A percentile compares a stretch with the other conserved stretches of the same genome.
Conservation (phyloP, 768 basidiomycete genomes). For the Gelatoporia subvermispora region DNA sequence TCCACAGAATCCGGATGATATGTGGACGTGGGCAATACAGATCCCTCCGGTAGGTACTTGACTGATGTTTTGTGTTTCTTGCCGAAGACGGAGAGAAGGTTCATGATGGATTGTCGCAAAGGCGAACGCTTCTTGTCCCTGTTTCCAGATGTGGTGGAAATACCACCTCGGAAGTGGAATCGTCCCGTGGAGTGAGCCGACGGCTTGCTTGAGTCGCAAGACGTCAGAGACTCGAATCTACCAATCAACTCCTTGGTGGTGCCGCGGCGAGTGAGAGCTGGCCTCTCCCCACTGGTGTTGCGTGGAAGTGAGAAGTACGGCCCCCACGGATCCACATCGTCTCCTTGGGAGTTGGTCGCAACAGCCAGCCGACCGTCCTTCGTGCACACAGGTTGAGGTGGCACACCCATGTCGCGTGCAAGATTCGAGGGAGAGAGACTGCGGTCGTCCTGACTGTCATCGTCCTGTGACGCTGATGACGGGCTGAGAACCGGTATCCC, state of each 20-base stretch:
- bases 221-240: conserved; percentile 44
- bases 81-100: conserved; percentile 58
- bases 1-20: background rate
- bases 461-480: background rate
- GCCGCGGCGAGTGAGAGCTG: conserved; percentile 11
- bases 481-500: too few relatives aligned
- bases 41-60: conserved; percentile 18
- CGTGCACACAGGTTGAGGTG: background rate
- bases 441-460: too few relatives aligned
- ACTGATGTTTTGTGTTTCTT: conserved; percentile 28
- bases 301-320: conserved; percentile 13
- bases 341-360: background rate
- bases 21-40: background rate
- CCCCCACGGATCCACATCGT: conserved; percentile 10
- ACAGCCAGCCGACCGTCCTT: background rate
- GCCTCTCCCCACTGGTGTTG: background rate
- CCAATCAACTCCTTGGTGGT: conserved; percentile 50
- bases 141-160: conserved; percentile 12
- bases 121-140: conserved; percentile 48
- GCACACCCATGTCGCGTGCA: too few relatives aligned
- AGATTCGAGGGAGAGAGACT: too few relatives aligned
- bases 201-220: background rate
- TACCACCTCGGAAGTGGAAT: background rate
- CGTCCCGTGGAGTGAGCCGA: background rate
- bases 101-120: conserved; percentile 59